Base-by-base conservation (phyloP, 305 asterid species). In the Solanum hybrid region DNA sequence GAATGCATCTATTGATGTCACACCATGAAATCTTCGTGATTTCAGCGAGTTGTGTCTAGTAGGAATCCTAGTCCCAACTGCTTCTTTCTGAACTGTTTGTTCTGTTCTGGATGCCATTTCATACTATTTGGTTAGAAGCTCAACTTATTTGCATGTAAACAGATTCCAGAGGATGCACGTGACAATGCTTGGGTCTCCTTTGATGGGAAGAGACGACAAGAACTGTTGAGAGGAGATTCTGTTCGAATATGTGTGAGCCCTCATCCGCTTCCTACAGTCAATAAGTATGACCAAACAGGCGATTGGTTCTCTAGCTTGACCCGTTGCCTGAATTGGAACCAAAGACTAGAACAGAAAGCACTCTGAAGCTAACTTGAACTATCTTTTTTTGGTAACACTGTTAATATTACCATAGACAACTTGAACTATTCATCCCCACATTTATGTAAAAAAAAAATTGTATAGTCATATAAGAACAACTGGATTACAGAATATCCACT, bases 281-380 rank as follows among this genome's bases (percentile, higher is more conserved):
- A 96, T 92, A 97, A 97, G 90, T 93, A 90, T 51, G 99, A 97
- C 91, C 99, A 96, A 94, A 97, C 99, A 12, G 97, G 98, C 51
- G 99, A 97, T 90, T 97, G 99, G 99, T 97, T 96, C 83, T 95
- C 95, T 90, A 97, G 99, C 93, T 95, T 97, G 94, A 92, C 96
- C 87, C 99, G 98, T 87, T 97, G 99, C 97, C 92, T 97, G 93
- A 97, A 97, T 92, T 97, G 99, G 99, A 97, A 97, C 57, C 99
- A 97, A 90, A 93, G 99, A 91, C 93, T 96, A 67, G 99, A 96
- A 92, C 99, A 97, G 92, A 96, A 95, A 94, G 99, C 99, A 82
- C 95, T 96, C 86, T 96, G 95, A 95, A 42, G 73, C 69, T 16
- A 71, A 71, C 73, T 14, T 83, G 71, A 83, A 83, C 28, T 46